These are phyloP conservation scores for Aspergillus sp. DNA, from an alignment of 2,329 filamentous ascomycete genomes.

Conservation along the genomic window DNA sequence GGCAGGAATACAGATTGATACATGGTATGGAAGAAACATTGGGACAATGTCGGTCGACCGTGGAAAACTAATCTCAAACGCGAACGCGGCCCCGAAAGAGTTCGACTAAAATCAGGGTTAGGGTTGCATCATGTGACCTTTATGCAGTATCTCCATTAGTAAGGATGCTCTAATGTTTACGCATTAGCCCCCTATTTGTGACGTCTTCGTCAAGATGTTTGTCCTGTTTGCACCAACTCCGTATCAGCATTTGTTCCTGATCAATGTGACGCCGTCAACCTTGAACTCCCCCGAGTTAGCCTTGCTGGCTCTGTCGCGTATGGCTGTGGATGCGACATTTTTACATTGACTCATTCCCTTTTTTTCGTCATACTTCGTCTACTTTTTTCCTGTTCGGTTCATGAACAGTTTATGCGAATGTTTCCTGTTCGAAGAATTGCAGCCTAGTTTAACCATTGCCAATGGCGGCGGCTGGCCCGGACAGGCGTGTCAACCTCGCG, in stretches of 20 bases:
- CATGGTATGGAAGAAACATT: not conserved
- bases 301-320: not conserved
- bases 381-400: not conserved
- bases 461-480: constrained; percentile 14
- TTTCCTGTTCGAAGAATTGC: not conserved
- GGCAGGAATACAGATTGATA: no score
- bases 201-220: not conserved
- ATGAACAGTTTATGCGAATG: not conserved
- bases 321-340: not conserved
- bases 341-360: not conserved
- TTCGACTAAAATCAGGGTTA: not conserved
- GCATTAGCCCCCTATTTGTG: not conserved
- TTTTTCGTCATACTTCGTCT: not conserved
- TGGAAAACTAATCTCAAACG: not conserved
- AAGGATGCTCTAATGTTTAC: not conserved
- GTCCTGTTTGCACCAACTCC: not conserved
- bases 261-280: no score
- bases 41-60: not conserved
- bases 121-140: not conserved
- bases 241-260: not conserved
- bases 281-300: not conserved
- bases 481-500: constrained; percentile 49
- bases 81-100: not conserved
- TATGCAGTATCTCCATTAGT: no score
- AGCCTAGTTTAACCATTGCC: constrained; percentile 23